phyloP scores from a whole-genome alignment of 2,329 filamentous ascomycete genomes.

The Pyrenophora tritici-repentis region DNA sequence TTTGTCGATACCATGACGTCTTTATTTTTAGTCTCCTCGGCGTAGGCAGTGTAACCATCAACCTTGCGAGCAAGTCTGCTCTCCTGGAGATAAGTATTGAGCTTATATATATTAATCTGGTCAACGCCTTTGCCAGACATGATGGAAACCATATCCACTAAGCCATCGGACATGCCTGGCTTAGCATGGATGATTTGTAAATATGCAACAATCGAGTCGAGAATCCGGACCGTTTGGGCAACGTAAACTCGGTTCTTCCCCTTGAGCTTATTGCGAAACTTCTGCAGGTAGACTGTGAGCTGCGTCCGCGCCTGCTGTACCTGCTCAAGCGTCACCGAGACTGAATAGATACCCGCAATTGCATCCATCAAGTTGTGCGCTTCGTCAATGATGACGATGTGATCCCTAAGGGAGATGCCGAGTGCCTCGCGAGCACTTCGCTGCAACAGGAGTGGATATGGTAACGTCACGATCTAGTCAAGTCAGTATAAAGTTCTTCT shows the following conservation, averaged over 20 bases:
- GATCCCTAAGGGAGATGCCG: constrained; percentile 81
- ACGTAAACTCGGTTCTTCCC: constrained; percentile 91
- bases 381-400: constrained; percentile 95
- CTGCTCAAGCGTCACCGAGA: constrained; percentile 74
- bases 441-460: constrained; percentile 88
- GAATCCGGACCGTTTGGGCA: constrained; percentile 80
- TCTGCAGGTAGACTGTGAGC: constrained; percentile 80
- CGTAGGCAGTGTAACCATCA: constrained; percentile 78
- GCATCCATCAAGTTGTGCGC: constrained; percentile 98
- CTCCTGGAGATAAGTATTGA: constrained; percentile 84
- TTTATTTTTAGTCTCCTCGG: constrained; percentile 55
- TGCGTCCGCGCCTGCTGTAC: constrained; percentile 74
- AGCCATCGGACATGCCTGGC: constrained; percentile 61
- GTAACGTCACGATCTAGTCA: constrained; percentile 77
- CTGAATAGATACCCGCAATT: constrained; percentile 83
- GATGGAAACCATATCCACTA: constrained; percentile 72
- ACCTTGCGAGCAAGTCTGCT: constrained; percentile 95
- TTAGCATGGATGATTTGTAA: constrained; percentile 58
- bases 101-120: constrained; percentile 90
- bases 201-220: constrained; percentile 77
- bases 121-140: constrained; percentile 86
- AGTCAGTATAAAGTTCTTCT: constrained; percentile 13
- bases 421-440: constrained; percentile 85
- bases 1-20: constrained; percentile 13
- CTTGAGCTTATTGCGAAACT: constrained; percentile 85